phyloP scores from a whole-genome alignment of 495 filamentous ascomycete genomes.

The Penicillium soppii region DNA sequence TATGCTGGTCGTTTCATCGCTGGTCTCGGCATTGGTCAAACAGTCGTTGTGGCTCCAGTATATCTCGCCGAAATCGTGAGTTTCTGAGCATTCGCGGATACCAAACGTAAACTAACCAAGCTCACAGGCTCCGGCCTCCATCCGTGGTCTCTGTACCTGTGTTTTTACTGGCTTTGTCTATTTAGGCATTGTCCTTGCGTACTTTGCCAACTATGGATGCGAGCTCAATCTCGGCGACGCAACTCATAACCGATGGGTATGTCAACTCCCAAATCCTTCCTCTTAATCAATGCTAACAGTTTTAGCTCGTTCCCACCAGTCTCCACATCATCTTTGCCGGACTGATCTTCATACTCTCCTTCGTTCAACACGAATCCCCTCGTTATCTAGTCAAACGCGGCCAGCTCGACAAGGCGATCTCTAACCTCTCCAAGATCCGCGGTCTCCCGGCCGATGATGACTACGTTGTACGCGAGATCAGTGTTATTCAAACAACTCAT shows the following conservation, averaged over 20 bases:
- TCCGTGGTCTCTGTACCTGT: conserved; percentile 68
- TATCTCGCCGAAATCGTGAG: conserved; percentile 51
- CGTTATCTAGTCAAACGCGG: conserved; percentile 59
- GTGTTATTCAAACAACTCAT: conserved; percentile 62
- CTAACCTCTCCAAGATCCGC: conserved; percentile 38
- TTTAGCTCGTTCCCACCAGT: conserved; percentile 61
- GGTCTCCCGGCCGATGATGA: conserved; percentile 42
- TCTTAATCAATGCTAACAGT: conserved; percentile 19
- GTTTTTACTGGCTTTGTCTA: conserved; percentile 61
- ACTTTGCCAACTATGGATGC: conserved; percentile 53
- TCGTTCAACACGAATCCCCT: conserved; percentile 65
- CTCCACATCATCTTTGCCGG: conserved; percentile 73
- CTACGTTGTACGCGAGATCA: conserved; percentile 57
- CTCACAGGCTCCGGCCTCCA: conserved; percentile 49
- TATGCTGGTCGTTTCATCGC: conserved; percentile 68
- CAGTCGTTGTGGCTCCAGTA: conserved; percentile 60
- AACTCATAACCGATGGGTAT: conserved; percentile 58
- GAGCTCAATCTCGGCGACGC: conserved; percentile 57
- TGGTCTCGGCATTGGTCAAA: conserved; percentile 67
- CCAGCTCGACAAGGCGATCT: conserved; percentile 53
- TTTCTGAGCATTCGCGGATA: conserved; percentile 5
- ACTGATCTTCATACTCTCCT: conserved; percentile 61
- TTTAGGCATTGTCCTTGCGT: conserved; percentile 49
- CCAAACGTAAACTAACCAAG: background rate
- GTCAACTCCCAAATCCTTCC: background rate